These are phyloP conservation scores for Fragilaria radians DNA, from an alignment of 108 stramenopile genomes.

Conservation along the genomic window DNA sequence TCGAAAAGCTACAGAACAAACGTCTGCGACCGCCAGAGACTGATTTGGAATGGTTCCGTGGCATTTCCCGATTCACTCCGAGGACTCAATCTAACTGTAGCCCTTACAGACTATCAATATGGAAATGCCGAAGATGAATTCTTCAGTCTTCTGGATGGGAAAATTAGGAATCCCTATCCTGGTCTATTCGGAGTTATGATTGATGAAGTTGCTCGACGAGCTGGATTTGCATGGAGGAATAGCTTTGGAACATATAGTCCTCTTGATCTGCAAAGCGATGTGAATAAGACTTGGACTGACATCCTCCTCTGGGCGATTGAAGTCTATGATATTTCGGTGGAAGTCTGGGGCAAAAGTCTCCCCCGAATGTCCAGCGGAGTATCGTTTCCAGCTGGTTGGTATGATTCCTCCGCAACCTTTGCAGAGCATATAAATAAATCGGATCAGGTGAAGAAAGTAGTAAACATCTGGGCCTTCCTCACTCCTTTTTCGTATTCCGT, in stretches of 20 bases:
- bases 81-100: constrained; percentile 2
- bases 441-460: background rate
- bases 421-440: too few species aligned
- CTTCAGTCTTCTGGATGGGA: background rate
- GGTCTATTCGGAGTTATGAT: constrained; percentile 13
- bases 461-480: constrained; percentile 7
- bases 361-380: constrained; percentile 18
- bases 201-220: constrained; percentile 33
- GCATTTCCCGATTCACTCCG: constrained; percentile 9
- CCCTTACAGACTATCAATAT: too few species aligned
- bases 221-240: constrained; percentile 32
- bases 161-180: constrained; percentile 11
- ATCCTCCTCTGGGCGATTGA: constrained; percentile 20
- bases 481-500: constrained; percentile 14
- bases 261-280: background rate
- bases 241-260: constrained; percentile 9
- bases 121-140: background rate
- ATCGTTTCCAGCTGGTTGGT: constrained; percentile 17
- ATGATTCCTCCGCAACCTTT: constrained; percentile 17
- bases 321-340: constrained; percentile 24
- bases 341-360: constrained; percentile 6
- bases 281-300: constrained; percentile 18
- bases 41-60: constrained; percentile 7
- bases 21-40: constrained; percentile 15
- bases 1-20: constrained; percentile 11